Evolutionary conservation across 2,329 filamentous ascomycete species (phyloP).

Genomic region (Epichloe gansuensis): DNA sequence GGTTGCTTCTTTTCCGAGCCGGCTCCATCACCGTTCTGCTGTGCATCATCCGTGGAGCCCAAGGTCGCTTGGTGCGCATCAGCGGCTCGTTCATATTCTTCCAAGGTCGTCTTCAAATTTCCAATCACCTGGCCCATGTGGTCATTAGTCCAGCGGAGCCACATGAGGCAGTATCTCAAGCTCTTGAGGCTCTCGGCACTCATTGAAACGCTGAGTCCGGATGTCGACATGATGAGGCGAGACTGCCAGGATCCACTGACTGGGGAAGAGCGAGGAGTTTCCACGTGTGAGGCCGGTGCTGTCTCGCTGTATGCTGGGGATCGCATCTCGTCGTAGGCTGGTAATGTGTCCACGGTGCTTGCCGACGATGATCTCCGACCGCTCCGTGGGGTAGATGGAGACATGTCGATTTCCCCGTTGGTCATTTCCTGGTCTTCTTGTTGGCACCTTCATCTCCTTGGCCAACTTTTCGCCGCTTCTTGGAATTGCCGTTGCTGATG

Average conservation of each 20-base stretch:
- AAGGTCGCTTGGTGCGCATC: constrained; percentile 7
- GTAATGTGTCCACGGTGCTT: constrained; percentile 62
- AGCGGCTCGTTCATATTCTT: constrained; percentile 57
- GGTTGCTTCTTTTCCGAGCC: not conserved
- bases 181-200: constrained; percentile 77
- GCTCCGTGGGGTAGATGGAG: constrained; percentile 15
- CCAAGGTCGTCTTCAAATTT: constrained; percentile 61
- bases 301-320: constrained; percentile 65
- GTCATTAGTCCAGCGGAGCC: constrained; percentile 70
- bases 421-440: constrained; percentile 7
- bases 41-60: not conserved
- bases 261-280: constrained; percentile 16
- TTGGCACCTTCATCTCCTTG: constrained; percentile 22
- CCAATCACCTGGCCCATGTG: constrained; percentile 66
- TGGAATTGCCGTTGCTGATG: constrained; percentile 33
- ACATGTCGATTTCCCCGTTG: constrained; percentile 12
- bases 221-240: constrained; percentile 78
- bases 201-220: constrained; percentile 81
- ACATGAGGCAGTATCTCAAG: constrained; percentile 71
- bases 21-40: constrained; percentile 1
- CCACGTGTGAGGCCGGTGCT: constrained; percentile 18
- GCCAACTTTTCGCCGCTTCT: constrained; percentile 48
- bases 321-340: constrained; percentile 69
- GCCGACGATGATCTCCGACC: constrained; percentile 49
- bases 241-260: constrained; percentile 54